Percentiles rank a stretch among this genome's conserved stretches.
These are phyloP conservation scores for Microsporum ferrugineum DNA, from an alignment of 2,329 filamentous ascomycete species.

Conservation along the genomic window DNA sequence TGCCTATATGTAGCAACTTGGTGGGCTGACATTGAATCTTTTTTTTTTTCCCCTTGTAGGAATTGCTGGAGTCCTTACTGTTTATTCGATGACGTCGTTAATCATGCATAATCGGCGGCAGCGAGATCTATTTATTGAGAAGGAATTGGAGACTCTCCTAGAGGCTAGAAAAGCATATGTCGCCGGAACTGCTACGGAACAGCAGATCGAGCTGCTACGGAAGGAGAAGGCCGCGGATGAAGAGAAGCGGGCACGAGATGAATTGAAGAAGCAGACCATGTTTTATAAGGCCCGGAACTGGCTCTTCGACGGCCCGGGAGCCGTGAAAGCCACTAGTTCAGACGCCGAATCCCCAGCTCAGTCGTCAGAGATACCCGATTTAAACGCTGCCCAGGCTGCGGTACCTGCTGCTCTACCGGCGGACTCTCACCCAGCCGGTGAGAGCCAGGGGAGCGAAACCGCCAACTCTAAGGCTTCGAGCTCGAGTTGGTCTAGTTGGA, in stretches of 20 bases:
- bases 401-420: background rate
- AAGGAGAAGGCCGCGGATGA: conserved; percentile 37
- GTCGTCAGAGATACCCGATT: background rate
- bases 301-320: conserved; percentile 25
- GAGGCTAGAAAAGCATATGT: conserved; percentile 34
- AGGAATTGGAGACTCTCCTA: conserved; percentile 32
- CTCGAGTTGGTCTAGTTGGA: background rate
- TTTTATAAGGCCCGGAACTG: conserved; percentile 31
- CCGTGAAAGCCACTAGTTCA: background rate
- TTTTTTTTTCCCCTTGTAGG: conserved; percentile 29
- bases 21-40: background rate
- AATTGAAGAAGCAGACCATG: conserved; percentile 28
- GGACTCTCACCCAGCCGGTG: background rate
- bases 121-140: conserved; percentile 50
- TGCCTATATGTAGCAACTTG: background rate
- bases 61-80: conserved; percentile 48
- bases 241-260: conserved; percentile 29
- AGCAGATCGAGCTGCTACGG: conserved; percentile 35
- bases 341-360: background rate
- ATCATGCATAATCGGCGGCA: conserved; percentile 57
- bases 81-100: conserved; percentile 55
- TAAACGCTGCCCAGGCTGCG: background rate
- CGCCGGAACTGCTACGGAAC: conserved; percentile 28
- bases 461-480: background rate
- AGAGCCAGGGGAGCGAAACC: background rate